These are phyloP conservation scores for Colletotrichum zoysiae DNA, from an alignment of 2,329 filamentous ascomycete genomes.

Conservation along the genomic window DNA sequence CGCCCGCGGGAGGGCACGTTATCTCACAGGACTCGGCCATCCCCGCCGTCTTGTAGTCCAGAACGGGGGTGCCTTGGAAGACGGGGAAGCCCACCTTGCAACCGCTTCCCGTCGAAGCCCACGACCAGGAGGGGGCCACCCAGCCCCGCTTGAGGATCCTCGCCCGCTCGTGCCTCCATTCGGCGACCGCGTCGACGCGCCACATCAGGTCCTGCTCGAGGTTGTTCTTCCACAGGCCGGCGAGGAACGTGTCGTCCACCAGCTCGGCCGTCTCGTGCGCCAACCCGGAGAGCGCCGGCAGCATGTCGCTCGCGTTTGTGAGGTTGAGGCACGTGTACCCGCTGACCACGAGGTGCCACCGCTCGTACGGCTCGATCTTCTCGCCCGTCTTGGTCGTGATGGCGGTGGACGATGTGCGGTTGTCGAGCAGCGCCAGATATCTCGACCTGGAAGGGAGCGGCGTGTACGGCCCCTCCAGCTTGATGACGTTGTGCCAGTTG, in stretches of 20 bases:
- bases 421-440: constrained; percentile 4
- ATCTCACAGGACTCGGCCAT: not conserved
- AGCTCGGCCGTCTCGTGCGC: constrained; percentile 13
- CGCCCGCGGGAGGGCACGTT: not conserved
- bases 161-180: not conserved
- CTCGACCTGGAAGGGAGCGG: constrained; percentile 8
- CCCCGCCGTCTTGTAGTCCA: not conserved
- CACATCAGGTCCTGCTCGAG: constrained; percentile 26
- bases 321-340: constrained; percentile 30
- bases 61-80: not conserved
- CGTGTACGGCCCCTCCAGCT: not conserved
- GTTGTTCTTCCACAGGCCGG: constrained; percentile 2
- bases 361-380: constrained; percentile 17
- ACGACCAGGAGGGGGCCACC: constrained; percentile 28
- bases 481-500: constrained; percentile 18
- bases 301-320: constrained; percentile 12
- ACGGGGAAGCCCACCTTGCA: constrained; percentile 16
- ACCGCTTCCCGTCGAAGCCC: constrained; percentile 20
- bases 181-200: constrained; percentile 11
- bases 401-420: not conserved
- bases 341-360: constrained; percentile 22
- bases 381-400: not conserved
- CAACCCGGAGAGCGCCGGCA: constrained; percentile 26
- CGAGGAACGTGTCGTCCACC: not conserved
- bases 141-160: not conserved